Conservation (phyloP, 768 basidiomycete species). For the Obba rivulosa region DNA sequence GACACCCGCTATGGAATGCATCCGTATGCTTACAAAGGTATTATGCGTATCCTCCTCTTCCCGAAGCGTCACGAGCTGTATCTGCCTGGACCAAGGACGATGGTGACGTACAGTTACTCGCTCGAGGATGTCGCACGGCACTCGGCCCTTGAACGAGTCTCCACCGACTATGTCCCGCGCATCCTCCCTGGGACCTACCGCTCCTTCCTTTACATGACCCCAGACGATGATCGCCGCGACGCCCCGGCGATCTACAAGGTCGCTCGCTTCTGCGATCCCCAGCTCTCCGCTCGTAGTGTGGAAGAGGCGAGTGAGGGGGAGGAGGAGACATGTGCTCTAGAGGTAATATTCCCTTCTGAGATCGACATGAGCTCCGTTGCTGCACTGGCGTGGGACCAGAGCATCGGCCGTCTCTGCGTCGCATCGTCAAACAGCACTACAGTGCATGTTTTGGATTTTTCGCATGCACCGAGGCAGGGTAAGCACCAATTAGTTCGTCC, state of each 20-base stretch:
- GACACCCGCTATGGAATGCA: too few relatives aligned
- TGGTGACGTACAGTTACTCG: too few relatives aligned
- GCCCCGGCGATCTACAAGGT: constrained; percentile 6
- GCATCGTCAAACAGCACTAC: constrained; percentile 34
- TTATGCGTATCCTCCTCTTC: too few relatives aligned
- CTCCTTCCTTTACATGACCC: constrained; percentile 5
- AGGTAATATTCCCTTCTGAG: constrained; percentile 3
- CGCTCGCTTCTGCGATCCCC: constrained; percentile 4
- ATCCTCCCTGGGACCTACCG: constrained; percentile 6
- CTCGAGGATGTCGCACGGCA: too few relatives aligned
- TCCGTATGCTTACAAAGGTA: too few relatives aligned
- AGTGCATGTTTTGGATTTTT: constrained; percentile 48
- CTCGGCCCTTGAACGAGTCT: too few relatives aligned
- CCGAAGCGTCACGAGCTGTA: too few relatives aligned
- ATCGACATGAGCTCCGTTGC: constrained; percentile 26
- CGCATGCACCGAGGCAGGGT: constrained; percentile 31
- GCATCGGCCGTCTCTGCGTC: constrained; percentile 53
- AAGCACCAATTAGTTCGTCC: background rate
- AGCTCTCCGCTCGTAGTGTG: background rate
- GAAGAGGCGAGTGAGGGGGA: background rate
- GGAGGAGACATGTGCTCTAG: too few relatives aligned
- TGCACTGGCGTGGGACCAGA: constrained; percentile 62
- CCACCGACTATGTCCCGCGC: background rate
- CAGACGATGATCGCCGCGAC: constrained; percentile 8
- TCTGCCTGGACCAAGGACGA: too few relatives aligned